These are phyloP conservation scores for Cavenderia fasciculata DNA, from an alignment of 78 protist species.

Conservation along the genomic window DNA sequence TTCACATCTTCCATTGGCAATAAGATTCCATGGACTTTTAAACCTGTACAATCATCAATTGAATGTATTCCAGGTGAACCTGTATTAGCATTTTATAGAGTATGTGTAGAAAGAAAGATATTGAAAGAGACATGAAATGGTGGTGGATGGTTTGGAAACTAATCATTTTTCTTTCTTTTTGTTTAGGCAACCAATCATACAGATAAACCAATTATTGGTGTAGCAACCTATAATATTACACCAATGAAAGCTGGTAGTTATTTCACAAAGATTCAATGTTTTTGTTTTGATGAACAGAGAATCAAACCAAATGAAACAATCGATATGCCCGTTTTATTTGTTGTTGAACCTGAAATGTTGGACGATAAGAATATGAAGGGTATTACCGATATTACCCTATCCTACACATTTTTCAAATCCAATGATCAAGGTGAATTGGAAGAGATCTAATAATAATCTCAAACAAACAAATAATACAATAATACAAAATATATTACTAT, in stretches of 20 bases:
- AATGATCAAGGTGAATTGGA: conserved; percentile 77
- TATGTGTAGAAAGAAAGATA: too few species aligned
- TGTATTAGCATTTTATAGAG: conserved; percentile 63
- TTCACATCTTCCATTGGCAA: conserved; percentile 66
- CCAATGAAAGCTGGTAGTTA: conserved; percentile 86
- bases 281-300: conserved; percentile 96
- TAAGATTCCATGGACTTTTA: conserved; percentile 74
- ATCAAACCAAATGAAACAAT: conserved; percentile 91
- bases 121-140: too few species aligned
- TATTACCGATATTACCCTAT: conserved; percentile 74
- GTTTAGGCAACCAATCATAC: conserved; percentile 84
- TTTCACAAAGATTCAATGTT: conserved; percentile 96
- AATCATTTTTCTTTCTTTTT: background rate
- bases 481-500: too few species aligned
- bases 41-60: conserved; percentile 54
- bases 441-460: conserved; percentile 63
- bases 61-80: conserved; percentile 73
- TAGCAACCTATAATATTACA: conserved; percentile 89
- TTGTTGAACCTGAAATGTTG: conserved; percentile 91
- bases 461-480: too few species aligned
- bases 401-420: conserved; percentile 89
- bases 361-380: conserved; percentile 74
- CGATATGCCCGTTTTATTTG: conserved; percentile 98
- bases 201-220: conserved; percentile 87
- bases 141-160: too few species aligned